These are phyloP conservation scores for Porpolomopsis calyptriformis DNA, from an alignment of 768 basidiomycete species.

Conservation along the genomic window DNA sequence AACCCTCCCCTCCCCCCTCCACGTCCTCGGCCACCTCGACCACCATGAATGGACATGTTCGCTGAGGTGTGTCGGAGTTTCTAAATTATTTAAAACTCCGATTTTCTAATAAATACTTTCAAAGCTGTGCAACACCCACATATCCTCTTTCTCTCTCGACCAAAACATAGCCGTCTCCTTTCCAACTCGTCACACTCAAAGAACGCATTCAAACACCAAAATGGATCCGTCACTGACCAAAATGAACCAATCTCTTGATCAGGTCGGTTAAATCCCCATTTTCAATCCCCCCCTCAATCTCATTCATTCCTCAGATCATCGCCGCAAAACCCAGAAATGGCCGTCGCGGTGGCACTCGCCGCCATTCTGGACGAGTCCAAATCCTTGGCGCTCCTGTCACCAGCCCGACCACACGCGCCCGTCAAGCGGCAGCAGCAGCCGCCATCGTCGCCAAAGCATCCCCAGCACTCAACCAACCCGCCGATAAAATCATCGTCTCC, in stretches of 20 bases:
- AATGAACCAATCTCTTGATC: conserved; percentile 47
- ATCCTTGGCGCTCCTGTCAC: conserved; percentile 46
- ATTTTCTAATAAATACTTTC: not conserved
- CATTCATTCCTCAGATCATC: conserved; percentile 46
- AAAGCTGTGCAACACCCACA: conserved; percentile 15
- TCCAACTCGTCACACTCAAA: conserved; percentile 10
- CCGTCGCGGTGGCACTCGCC: conserved; percentile 34
- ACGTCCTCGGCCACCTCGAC: conserved; percentile 17
- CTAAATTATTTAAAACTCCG: not conserved
- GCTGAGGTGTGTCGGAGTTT: conserved; percentile 1
- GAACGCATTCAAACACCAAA: conserved; percentile 10
- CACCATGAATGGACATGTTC: conserved; percentile 32
- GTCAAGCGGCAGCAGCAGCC: conserved; percentile 35
- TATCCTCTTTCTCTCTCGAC: conserved; percentile 10
- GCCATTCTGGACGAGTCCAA: conserved; percentile 41
- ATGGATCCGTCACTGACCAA: conserved; percentile 48
- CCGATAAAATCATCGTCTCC: conserved; percentile 92
- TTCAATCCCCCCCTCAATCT: conserved; percentile 17
- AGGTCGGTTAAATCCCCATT: conserved; percentile 36
- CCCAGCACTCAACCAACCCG: conserved; percentile 33
- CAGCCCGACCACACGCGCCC: conserved; percentile 43
- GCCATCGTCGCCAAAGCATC: conserved; percentile 30
- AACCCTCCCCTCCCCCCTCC: conserved; percentile 30
- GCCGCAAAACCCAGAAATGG: conserved; percentile 45
- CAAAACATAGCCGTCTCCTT: conserved; percentile 11